A percentile compares a stretch with the other conserved stretches of the same genome.
phyloP scores from a whole-genome alignment of 768 basidiomycete species.

The Termitomyces eurrhizus region DNA sequence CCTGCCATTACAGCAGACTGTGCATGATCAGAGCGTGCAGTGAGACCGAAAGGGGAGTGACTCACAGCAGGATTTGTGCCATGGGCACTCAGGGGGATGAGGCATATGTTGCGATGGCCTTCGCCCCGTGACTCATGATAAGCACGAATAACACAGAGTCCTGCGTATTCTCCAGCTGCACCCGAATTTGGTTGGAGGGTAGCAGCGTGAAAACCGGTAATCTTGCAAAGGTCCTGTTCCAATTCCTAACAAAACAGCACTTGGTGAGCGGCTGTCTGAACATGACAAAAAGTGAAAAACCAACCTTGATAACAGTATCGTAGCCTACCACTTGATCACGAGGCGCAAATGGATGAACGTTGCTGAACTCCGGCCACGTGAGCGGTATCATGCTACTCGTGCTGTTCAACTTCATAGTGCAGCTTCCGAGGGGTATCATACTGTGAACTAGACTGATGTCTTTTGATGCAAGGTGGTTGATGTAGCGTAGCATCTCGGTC shows the following conservation, averaged over 20 bases:
- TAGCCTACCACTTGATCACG: conserved; percentile 89
- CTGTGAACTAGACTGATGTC: conserved; percentile 93
- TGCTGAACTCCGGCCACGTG: conserved; percentile 89
- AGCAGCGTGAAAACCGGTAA: conserved; percentile 95
- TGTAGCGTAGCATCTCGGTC: conserved; percentile 97
- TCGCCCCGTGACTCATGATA: conserved; percentile 91
- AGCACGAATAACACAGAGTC: conserved; percentile 90
- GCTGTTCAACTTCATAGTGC: conserved; percentile 98
- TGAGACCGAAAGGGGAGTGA: neutral
- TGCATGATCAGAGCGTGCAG: conserved; percentile 14
- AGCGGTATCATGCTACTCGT: conserved; percentile 97
- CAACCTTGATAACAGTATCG: conserved; percentile 69
- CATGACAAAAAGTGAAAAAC: conserved; percentile 1
- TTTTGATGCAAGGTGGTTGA: conserved; percentile 90
- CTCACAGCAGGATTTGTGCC: conserved; percentile 97
- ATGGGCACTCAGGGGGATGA: conserved; percentile 95
- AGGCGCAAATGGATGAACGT: conserved; percentile 92
- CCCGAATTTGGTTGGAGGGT: conserved; percentile 99
- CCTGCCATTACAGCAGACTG: conserved; percentile 97
- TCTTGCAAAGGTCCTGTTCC: conserved; percentile 84
- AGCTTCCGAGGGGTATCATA: conserved; percentile 95
- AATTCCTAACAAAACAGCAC: conserved; percentile 59
- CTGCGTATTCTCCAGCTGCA: conserved; percentile 95
- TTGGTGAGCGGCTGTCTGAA: neutral
- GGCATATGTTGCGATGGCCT: conserved; percentile 80